Evolutionary conservation across 2,329 filamentous ascomycete genomes (phyloP), one percentile per base, ranked within the genome.

Genomic region (Hypomyces rosellus): DNA sequence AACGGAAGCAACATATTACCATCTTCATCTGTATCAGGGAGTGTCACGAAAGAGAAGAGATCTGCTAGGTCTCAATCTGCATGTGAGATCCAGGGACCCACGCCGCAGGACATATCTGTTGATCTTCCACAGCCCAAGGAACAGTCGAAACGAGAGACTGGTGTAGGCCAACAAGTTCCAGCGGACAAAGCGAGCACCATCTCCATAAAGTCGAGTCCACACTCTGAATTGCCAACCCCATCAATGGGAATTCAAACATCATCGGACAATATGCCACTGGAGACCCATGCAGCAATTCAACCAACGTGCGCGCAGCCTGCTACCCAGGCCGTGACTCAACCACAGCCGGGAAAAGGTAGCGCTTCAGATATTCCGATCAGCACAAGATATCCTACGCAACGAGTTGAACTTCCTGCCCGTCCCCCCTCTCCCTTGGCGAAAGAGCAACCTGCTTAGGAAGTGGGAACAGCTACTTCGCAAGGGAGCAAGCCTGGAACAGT

Each of bases 381-480:
- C 22, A 25, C 20, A 8, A 44, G 25, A 30, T 44, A 33, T 15
- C 41, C 25, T 11, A 13, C 41, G 20, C n/a, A 25, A 4, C 41
- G 30, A 12, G 11, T 16, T 12, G n/a, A 33, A n/a, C 41, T 44
- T 34, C 12, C 48, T 25, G 18, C 14, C 16, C 34, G 39, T 14
- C 46, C 44, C 18, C 34, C 46, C 45, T 34, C 44, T 25, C 34
- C 46, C 40, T 22, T 18, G 34, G 25, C n/a, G 15, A 46, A 22
- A 34, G 48, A 53, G 39, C 54, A 53, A 46, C 46, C 54, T 59
- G 58, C 47, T 15, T 57, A 57, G 54, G 42, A 53, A 20, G 18
- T 55, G 55, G 58, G 40, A 40, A 25, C 44, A 41, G 43, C 45
- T 50, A 47, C 41, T 36, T 36, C 33, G 34, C 42, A 16, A n/a